Base-by-base conservation (phyloP, 176 grass and related monocot species). In the Poa pratensis region DNA sequence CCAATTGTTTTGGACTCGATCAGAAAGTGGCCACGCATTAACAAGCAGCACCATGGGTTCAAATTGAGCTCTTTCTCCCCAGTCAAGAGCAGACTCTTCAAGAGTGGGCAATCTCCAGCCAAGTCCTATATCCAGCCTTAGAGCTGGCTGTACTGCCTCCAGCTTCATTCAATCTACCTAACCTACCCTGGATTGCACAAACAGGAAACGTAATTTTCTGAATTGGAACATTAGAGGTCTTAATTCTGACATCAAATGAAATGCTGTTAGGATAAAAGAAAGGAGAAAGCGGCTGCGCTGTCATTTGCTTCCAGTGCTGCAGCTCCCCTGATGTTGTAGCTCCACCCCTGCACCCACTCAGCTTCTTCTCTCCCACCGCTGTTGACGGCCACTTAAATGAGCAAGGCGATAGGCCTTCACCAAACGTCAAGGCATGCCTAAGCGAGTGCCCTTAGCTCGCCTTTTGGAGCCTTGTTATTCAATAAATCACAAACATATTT, bases 1-100 rank as follows among this genome's bases (percentile, higher is more conserved):
- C 5, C 28, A 66, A 66, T 66, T 2, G 6, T 35, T 3, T 35
- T 5, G 63, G 28, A 66, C 61, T 30, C 63, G 3, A 34, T 66
- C 15, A 66, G 20, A 62, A 34, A 66, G 62, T 66, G 63, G 2
- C 63, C 28, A 66, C 0, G 16, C 28, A 9, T 34, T 66, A 35
- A 9, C 63, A 34, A 66, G 28, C 63, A 34, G 16, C 63, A 66
- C 13, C 0, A 7, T 48, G 42, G 43, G 11, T 72, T 48, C 40
- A 72, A 72, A 45, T 6, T 46, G 13, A 48, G n/a, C 12, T 48
- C 42, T 48, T 43, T 45, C 13, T 73, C 19, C n/a, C 40, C 42
- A 73, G 69, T 73, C 69, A 46, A 72, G 69, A 72, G 69, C n/a
- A 22, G 69, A 24, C 20, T 48, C 42, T 73, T 73, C 69, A 73